phyloP scores from a whole-genome alignment of 148 eudicot species.

The Diospyros kaki region DNA sequence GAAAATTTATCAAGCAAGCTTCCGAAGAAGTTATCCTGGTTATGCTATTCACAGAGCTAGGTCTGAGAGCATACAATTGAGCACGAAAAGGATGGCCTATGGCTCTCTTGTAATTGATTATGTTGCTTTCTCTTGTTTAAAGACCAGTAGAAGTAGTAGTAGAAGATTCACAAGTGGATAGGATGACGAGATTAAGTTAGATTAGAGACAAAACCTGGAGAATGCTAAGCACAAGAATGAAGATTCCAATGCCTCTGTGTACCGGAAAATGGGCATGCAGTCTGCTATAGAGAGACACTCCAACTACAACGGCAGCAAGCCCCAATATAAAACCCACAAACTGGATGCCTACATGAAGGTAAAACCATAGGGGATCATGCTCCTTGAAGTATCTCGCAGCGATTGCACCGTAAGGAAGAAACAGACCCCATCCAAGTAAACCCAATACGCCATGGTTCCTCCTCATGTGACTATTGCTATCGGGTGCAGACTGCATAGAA shows the following conservation, averaged over 20 bases:
- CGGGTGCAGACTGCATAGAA: conserved; percentile 11
- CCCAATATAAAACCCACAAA: conserved; percentile 70
- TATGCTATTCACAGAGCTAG: neutral
- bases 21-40: neutral
- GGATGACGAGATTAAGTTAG: neutral
- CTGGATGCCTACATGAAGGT: conserved; percentile 69
- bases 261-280: conserved; percentile 52
- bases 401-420: conserved; percentile 84
- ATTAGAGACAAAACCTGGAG: conserved; percentile 55
- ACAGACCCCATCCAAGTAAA: conserved; percentile 78
- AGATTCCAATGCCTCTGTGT: conserved; percentile 88
- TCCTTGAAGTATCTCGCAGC: conserved; percentile 74
- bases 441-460: conserved; percentile 76
- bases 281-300: conserved; percentile 53
- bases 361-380: conserved; percentile 75
- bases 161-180: neutral
- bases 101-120: too few relatives aligned
- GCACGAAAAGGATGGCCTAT: neutral
- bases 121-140: neutral
- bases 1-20: neutral
- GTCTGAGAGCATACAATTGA: neutral
- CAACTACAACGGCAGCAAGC: conserved; percentile 66
- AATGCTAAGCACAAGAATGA: conserved; percentile 60
- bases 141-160: neutral
- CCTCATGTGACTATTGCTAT: conserved; percentile 31